Base-by-base conservation (phyloP, 2,329 filamentous ascomycete species). In the Zarea fungicola region DNA sequence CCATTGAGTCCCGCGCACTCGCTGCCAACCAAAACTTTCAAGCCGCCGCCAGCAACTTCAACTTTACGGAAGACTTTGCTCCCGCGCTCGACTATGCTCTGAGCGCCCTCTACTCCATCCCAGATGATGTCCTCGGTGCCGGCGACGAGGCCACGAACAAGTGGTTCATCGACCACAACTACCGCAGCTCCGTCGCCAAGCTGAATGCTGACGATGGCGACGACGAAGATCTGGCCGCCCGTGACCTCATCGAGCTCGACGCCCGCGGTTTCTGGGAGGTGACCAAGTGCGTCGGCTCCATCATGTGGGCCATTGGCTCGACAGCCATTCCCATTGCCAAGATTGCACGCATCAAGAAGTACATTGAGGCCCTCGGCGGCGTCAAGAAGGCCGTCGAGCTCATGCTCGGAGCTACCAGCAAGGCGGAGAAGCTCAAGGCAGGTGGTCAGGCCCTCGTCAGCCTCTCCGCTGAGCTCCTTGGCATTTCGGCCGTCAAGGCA, bases 281-380 rank as follows among this genome's bases (percentile, higher is more conserved):
- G 19, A 50, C 51, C 43, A 54, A 57, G 42, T 60, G 59, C 53
- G 51, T 56, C 10, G 53, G 47, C 10, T 43, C 56, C 29, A 54
- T 59, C 36, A 46, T 54, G 19, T 47, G 57, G 52, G 36, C 55
- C 2, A 49, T 60, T 10, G 55, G 43, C 37, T 54, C 52, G 10
- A 58, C 55, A 2, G 55, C 55, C 5, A 48, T 60, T 2, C 57
- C 58, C 4, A 55, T 54, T 5, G 52, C 55, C 46, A 59, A 58
- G 54, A 43, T 59, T 16, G 53, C 58, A 8, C 41, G 52, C 19
- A 58, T 60, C 55, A 60, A 59, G 54, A 57, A 56, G 51, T 56
- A 55, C 51, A 55, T 60, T 32, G 50, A 59, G 51, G 54, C 52
- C 0, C 58, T 60, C 10, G 58, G 56, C n/a, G 57, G 58, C 9